Evolutionary conservation across 2,329 filamentous ascomycete genomes (phyloP).

Genomic region (Phialophora macrospora): DNA sequence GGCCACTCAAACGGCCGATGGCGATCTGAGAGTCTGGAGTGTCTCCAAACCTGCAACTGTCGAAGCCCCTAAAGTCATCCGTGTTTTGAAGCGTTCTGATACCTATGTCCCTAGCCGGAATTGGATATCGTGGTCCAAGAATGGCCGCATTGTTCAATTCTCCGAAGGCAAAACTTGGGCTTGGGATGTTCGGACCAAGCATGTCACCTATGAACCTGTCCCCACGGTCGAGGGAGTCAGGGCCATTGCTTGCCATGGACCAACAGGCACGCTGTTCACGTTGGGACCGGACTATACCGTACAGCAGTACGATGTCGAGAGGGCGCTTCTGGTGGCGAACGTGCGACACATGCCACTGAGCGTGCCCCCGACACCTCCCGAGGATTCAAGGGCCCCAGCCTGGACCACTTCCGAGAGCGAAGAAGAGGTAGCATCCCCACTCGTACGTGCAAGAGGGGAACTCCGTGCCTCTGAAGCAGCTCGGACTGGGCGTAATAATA

Average conservation of each 20-base stretch:
- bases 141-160: slow-evolving; percentile 91
- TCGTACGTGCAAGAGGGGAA: slow-evolving; percentile 75
- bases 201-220: slow-evolving; percentile 86
- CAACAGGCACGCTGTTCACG: slow-evolving; percentile 90
- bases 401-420: slow-evolving; percentile 68
- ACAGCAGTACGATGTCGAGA: slow-evolving; percentile 94
- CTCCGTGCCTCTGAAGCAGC: slow-evolving; percentile 67
- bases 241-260: slow-evolving; percentile 85
- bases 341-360: slow-evolving; percentile 83
- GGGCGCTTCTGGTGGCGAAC: slow-evolving; percentile 79
- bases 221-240: slow-evolving; percentile 81
- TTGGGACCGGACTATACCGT: slow-evolving; percentile 84
- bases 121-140: slow-evolving; percentile 99
- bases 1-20: slow-evolving; percentile 87
- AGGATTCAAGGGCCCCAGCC: slow-evolving; percentile 64
- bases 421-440: slow-evolving; percentile 71
- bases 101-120: slow-evolving; percentile 75
- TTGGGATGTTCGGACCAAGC: slow-evolving; percentile 98
- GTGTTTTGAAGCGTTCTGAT: slow-evolving; percentile 74
- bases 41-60: slow-evolving; percentile 76
- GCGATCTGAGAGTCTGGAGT: slow-evolving; percentile 94
- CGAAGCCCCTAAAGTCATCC: slow-evolving; percentile 84
- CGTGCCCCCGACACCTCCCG: slow-evolving; percentile 75
- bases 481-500: slow-evolving; percentile 65
- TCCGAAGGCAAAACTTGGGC: slow-evolving; percentile 89